A percentile compares a stretch with the other conserved stretches of the same genome.
These are phyloP conservation scores for Spiraea crenata DNA, from an alignment of 331 rosid genomes.

Conservation along the genomic window DNA sequence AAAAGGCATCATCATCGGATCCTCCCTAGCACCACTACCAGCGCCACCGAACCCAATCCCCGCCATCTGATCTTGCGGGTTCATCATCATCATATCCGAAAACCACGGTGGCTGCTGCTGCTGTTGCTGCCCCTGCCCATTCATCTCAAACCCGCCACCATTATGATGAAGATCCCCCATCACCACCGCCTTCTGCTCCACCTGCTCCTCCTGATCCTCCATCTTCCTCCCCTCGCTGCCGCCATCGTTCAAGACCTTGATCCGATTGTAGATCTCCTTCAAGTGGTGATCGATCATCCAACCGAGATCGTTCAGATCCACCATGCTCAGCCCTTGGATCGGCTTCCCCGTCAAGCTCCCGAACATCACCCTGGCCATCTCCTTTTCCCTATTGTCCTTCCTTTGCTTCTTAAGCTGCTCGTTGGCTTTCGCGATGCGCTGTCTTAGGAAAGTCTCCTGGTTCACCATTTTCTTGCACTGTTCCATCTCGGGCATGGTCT, in stretches of 20 bases:
- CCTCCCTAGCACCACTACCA: slow-evolving; percentile 4
- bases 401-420: slow-evolving; percentile 40
- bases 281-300: slow-evolving; percentile 32
- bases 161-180: no score
- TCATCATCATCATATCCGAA: slow-evolving; percentile 12
- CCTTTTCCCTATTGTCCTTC: slow-evolving; percentile 44
- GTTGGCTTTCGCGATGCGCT: slow-evolving; percentile 41
- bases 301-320: slow-evolving; percentile 33
- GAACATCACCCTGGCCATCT: slow-evolving; percentile 34
- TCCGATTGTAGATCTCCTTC: slow-evolving; percentile 22
- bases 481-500: slow-evolving; percentile 35
- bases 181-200: neutral
- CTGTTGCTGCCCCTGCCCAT: neutral
- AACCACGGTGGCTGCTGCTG: slow-evolving; percentile 1
- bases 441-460: slow-evolving; percentile 47
- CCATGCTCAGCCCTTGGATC: slow-evolving; percentile 24
- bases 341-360: slow-evolving; percentile 13
- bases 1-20: slow-evolving; percentile 15
- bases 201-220: neutral
- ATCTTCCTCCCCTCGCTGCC: no score
- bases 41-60: neutral
- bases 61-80: neutral
- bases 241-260: neutral
- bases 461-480: slow-evolving; percentile 52
- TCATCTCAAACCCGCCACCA: no score